Conservation (phyloP, 495 filamentous ascomycete species). For the Cairneyella variabilis region DNA sequence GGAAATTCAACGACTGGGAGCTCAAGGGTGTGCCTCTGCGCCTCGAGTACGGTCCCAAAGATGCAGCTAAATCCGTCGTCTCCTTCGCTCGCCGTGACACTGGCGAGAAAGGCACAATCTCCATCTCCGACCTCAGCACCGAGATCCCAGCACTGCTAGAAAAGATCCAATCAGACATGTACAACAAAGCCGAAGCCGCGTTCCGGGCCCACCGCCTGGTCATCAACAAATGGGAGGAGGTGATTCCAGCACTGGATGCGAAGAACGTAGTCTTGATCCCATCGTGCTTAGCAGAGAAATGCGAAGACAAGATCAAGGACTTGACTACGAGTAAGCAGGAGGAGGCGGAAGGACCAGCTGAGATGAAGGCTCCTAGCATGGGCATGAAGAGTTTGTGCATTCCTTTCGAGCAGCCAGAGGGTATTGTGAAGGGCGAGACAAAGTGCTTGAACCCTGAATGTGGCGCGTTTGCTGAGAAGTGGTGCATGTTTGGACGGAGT, state of each 20-base stretch:
- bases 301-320: slow-evolving; percentile 94
- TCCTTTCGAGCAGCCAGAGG: slow-evolving; percentile 91
- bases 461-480: slow-evolving; percentile 63
- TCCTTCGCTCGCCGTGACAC: slow-evolving; percentile 83
- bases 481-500: slow-evolving; percentile 81
- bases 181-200: slow-evolving; percentile 70
- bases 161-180: slow-evolving; percentile 84
- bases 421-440: slow-evolving; percentile 71
- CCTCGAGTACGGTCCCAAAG: slow-evolving; percentile 92
- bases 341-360: slow-evolving; percentile 65
- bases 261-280: slow-evolving; percentile 92
- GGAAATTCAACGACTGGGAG: slow-evolving; percentile 98
- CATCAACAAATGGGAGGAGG: slow-evolving; percentile 84
- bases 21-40: slow-evolving; percentile 89
- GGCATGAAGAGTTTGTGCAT: slow-evolving; percentile 97
- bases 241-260: slow-evolving; percentile 77
- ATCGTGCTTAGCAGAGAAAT: slow-evolving; percentile 73
- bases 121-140: slow-evolving; percentile 64
- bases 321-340: slow-evolving; percentile 68
- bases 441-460: slow-evolving; percentile 91
- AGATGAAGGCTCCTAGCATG: slow-evolving; percentile 84
- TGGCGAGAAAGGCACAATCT: slow-evolving; percentile 72
- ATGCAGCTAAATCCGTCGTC: slow-evolving; percentile 77
- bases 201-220: slow-evolving; percentile 75
- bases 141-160: slow-evolving; percentile 77